Percentiles rank a stretch among this genome's conserved stretches.
These are phyloP conservation scores for Irpex lacteus DNA, from an alignment of 1,284 basidiomycete species.

Conservation along the genomic window DNA sequence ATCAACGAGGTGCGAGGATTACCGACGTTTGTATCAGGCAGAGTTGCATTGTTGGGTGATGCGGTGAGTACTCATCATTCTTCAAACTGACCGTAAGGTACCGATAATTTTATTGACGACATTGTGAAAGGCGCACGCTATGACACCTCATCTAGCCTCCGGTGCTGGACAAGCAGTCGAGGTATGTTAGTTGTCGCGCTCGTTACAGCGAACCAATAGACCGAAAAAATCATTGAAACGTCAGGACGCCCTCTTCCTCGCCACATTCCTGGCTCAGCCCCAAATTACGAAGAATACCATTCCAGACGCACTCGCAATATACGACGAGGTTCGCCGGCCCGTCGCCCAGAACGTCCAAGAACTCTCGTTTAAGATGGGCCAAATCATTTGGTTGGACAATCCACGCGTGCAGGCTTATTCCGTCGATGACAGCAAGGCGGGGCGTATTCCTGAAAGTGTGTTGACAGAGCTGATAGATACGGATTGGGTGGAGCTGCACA, in stretches of 20 bases:
- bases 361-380: not conserved
- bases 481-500: not conserved
- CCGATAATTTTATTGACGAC: not conserved
- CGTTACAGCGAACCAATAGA: not conserved
- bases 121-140: conserved; percentile 35
- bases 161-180: conserved; percentile 17
- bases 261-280: conserved; percentile 6
- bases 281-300: not conserved
- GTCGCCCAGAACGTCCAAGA: conserved; percentile 4
- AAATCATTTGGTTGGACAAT: not conserved
- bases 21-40: conserved; percentile 22
- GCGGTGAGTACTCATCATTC: conserved; percentile 26
- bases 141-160: conserved; percentile 19
- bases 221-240: not conserved
- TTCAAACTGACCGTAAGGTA: not conserved
- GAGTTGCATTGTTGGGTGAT: conserved; percentile 35
- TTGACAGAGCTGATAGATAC: not conserved
- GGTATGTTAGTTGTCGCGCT: conserved; percentile 3
- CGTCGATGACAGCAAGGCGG: not conserved
- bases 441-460: not conserved
- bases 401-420: not conserved
- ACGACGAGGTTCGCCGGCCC: conserved; percentile 13
- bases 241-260: conserved; percentile 11
- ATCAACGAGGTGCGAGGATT: conserved; percentile 27
- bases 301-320: conserved; percentile 5